A percentile compares a stretch with the other conserved stretches of the same genome.
phyloP scores from a whole-genome alignment of 75 land plant genomes.

The Picea glauca region DNA sequence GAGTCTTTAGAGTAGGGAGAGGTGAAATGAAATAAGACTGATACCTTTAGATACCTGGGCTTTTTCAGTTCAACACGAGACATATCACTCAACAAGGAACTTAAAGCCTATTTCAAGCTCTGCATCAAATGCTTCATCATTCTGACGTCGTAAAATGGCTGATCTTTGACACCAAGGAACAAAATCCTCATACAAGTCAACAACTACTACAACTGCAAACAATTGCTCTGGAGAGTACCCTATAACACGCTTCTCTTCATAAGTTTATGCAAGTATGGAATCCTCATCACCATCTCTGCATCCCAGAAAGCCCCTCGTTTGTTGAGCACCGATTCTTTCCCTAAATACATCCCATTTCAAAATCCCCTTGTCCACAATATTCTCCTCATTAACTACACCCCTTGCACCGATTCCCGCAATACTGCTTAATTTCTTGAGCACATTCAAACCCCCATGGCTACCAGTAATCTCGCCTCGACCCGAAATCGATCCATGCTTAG shows the following conservation, averaged over 20 bases:
- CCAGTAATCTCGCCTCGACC: background rate
- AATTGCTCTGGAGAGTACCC: constrained; percentile 93
- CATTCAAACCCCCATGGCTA: background rate
- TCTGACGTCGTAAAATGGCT: constrained; percentile 43
- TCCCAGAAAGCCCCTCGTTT: too few species aligned
- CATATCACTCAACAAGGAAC: constrained; percentile 83
- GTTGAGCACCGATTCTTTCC: background rate
- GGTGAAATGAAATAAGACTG: too few species aligned
- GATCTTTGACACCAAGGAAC: constrained; percentile 95
- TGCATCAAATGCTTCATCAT: constrained; percentile 82
- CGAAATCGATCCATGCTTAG: background rate
- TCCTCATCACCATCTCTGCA: too few species aligned
- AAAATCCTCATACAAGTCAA: constrained; percentile 94
- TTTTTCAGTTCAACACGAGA: constrained; percentile 83
- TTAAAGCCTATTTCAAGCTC: constrained; percentile 96
- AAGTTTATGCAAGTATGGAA: too few species aligned
- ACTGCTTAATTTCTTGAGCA: background rate
- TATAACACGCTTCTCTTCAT: too few species aligned
- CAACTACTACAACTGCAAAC: constrained; percentile 89
- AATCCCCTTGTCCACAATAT: background rate
- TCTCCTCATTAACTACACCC: background rate
- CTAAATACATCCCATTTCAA: background rate
- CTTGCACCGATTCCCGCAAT: background rate
- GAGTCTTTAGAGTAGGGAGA: too few species aligned
- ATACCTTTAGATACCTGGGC: constrained; percentile 69